Evolutionary conservation across 495 filamentous ascomycete genomes (phyloP), one percentile per base, ranked within the genome.

Genomic region (Daldinia childiae): DNA sequence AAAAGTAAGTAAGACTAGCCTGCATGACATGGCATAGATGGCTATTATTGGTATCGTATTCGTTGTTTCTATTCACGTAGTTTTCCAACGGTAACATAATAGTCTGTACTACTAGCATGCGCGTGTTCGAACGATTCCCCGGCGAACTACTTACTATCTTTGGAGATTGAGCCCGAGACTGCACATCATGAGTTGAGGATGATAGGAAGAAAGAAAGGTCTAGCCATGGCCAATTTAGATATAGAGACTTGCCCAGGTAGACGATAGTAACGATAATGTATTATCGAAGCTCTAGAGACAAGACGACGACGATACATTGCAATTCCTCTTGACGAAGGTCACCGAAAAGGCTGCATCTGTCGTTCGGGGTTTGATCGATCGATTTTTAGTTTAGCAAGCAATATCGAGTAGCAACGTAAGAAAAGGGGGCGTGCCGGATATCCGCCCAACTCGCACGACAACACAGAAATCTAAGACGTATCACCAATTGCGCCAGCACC

Each of bases 141-240:
- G 32, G 21, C 63, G 58, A 67, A 48, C 32, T 52, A 41, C 34
- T 63, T 72, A 55, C 69, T 64, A 5, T 19, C 52, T 67, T 67
- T 38, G 45, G 69, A 14, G 24, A 48, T n/a, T 21, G 0, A n/a
- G 34, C n/a, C 63, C 69, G 63, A 55, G 43, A 27, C 26, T 17
- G 12, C 8, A 34, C 27, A 54, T 52, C 3, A n/a, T 50, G 11
- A 43, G n/a, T n/a, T 24, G 12, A 58, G 4, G 19, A 1, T 4
- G 5, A 34, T 0, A 39, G 14, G 15, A 45, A 27, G 15, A 27
- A 24, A 61, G 19, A 24, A 8, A n/a, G n/a, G 29, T 24, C 38
- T 45, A 43, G 43, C 27, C 51, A 17, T n/a, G 9, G 3, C 52
- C n/a, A 58, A 63, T 69, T 43, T 63, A 69, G 30, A 45, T 21